phyloP scores from a whole-genome alignment of 306 rosid species.

The Cicer bijugum region DNA sequence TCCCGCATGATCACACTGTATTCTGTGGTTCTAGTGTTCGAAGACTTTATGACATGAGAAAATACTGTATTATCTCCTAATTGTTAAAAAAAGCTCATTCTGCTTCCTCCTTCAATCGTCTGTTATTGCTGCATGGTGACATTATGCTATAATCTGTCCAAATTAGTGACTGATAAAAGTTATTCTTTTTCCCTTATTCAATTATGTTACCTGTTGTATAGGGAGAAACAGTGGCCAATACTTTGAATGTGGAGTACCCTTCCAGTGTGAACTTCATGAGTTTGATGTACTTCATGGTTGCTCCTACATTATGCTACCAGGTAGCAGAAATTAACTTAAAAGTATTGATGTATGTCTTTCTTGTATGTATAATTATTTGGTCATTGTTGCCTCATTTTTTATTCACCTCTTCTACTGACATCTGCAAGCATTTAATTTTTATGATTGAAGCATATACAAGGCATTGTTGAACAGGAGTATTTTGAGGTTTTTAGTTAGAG shows the following conservation, averaged over 20 bases:
- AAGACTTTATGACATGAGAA: conserved; percentile 9
- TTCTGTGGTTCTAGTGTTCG: conserved; percentile 6
- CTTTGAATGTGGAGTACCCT: conserved; percentile 48
- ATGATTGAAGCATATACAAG: conserved; percentile 29
- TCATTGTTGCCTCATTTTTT: conserved; percentile 13
- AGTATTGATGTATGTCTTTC: conserved; percentile 25
- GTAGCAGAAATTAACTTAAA: conserved; percentile 48
- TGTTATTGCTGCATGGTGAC: conserved; percentile 14
- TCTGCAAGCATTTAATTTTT: conserved; percentile 13
- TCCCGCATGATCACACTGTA: conserved; percentile 31
- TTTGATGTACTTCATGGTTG: conserved; percentile 89
- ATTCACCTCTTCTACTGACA: conserved; percentile 15
- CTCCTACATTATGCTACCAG: conserved; percentile 98
- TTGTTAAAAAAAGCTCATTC: conserved; percentile 24
- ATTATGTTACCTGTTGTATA: conserved; percentile 46
- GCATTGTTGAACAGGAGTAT: conserved; percentile 11
- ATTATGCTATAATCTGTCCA: conserved; percentile 38
- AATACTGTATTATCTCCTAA: conserved; percentile 13
- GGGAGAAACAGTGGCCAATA: conserved; percentile 51
- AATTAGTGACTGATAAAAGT: conserved; percentile 14
- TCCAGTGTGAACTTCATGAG: conserved; percentile 62
- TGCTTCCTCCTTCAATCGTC: background rate
- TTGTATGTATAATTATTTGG: conserved; percentile 4
- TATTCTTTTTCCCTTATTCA: conserved; percentile 5
- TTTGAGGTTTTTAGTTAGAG: conserved; percentile 24